Evolutionary conservation across 2,329 filamentous ascomycete genomes (phyloP).

Genomic region (Amesomyces nigricolor): DNA sequence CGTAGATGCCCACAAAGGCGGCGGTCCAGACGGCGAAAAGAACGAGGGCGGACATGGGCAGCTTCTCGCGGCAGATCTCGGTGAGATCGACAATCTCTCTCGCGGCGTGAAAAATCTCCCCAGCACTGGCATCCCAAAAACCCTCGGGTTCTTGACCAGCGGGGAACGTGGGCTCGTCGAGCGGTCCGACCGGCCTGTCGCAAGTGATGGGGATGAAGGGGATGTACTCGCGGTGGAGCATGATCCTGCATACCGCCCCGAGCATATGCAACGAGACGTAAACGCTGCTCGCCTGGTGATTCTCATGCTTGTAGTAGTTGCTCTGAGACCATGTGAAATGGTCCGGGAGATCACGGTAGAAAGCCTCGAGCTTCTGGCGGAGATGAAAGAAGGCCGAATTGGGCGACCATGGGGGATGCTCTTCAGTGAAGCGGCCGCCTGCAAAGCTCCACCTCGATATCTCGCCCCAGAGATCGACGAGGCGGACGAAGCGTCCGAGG

Average conservation of each 20-base stretch:
- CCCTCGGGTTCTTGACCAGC: slow-evolving; percentile 42
- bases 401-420: slow-evolving; percentile 53
- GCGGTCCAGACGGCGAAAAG: slow-evolving; percentile 64
- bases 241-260: slow-evolving; percentile 58
- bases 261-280: slow-evolving; percentile 65
- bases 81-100: slow-evolving; percentile 60
- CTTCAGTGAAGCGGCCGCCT: slow-evolving; percentile 46
- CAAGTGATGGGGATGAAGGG: slow-evolving; percentile 59
- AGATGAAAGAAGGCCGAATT: slow-evolving; percentile 51
- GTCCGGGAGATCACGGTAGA: slow-evolving; percentile 49
- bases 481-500: slow-evolving; percentile 48
- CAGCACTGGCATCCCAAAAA: slow-evolving; percentile 60
- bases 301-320: slow-evolving; percentile 63
- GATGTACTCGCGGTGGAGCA: slow-evolving; percentile 63
- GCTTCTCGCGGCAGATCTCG: slow-evolving; percentile 53
- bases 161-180: slow-evolving; percentile 53
- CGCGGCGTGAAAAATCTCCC: slow-evolving; percentile 57
- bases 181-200: slow-evolving; percentile 44
- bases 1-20: slow-evolving; percentile 61
- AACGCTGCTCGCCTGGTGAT: slow-evolving; percentile 55
- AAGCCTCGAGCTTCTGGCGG: slow-evolving; percentile 44
- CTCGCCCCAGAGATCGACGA: slow-evolving; percentile 57
- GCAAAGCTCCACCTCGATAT: slow-evolving; percentile 51
- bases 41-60: slow-evolving; percentile 63
- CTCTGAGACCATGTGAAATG: slow-evolving; percentile 52